Evolutionary conservation across 148 eudicot species (phyloP), one percentile per base, ranked within the genome.

Genomic region (Persicaria tinctoria): DNA sequence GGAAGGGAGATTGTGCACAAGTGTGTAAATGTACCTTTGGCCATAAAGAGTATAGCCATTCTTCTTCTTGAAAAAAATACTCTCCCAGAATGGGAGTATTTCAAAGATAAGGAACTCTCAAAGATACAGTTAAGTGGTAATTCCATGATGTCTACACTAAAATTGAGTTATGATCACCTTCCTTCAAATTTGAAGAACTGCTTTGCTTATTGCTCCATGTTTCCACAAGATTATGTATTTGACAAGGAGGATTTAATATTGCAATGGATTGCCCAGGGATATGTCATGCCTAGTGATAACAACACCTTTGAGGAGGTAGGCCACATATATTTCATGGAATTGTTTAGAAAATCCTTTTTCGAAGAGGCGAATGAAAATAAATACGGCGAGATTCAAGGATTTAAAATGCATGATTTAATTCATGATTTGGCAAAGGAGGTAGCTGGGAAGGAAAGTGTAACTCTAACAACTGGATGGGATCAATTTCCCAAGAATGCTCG

Each of bases 191-290:
- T 48, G 46, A 75, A 75, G 47, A 54, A 47, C 6, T 75, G 57
- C 64, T 75, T 63, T 62, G 18, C 71, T n/a, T 75, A 75, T 51
- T 75, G 72, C 32, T 18, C 78, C 4, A 4, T 47, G 16, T 75
- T 63, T 17, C 57, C 45, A n/a, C 62, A 66, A 16, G 57, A 53
- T 9, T 9, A 16, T 56, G 1, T 8, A 49, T 75, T 13, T 8
- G 12, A 1, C 38, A 46, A 18, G 44, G n/a, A 53, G 8, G 53
- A 48, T 59, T 76, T 8, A 45, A 47, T 69, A 1, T 5, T 38
- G 13, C n/a, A 46, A 5, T 63, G 78, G 78, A 63, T 49, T 8
- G 78, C 78, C 57, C 57, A 9, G 10, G 57, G 57, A 9, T 53
- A 53, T 16, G 16, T 62, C 18, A 64, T 6, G 66, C 8, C 8